A percentile compares a stretch with the other conserved stretches of the same genome.
phyloP scores from a whole-genome alignment of 1,284 basidiomycete genomes.

The Tylopilus sp. region DNA sequence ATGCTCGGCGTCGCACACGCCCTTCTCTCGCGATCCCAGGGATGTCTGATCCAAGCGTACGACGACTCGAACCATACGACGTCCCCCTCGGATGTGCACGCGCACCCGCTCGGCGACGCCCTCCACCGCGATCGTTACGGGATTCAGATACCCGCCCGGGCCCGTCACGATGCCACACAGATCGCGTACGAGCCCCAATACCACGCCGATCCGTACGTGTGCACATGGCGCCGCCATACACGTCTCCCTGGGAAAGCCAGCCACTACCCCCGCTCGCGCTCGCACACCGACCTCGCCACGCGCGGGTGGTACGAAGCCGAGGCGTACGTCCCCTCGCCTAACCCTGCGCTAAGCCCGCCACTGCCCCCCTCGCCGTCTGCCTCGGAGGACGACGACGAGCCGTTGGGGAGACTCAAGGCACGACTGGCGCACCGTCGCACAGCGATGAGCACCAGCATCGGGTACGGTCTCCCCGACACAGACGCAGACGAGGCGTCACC shows the following conservation, averaged over 20 bases:
- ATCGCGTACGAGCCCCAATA: constrained; percentile 16
- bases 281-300: constrained; percentile 12
- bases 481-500: constrained; percentile 5
- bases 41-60: constrained; percentile 27
- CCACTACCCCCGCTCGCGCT: constrained; percentile 12
- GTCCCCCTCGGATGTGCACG: not conserved
- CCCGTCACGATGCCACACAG: too few relatives aligned
- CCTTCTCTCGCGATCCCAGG: constrained; percentile 31
- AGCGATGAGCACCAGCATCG: not conserved
- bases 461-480: not conserved
- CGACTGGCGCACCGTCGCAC: constrained; percentile 16
- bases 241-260: constrained; percentile 30
- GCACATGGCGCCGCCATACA: constrained; percentile 29
- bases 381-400: constrained; percentile 29
- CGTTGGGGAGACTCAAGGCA: constrained; percentile 21
- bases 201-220: constrained; percentile 28
- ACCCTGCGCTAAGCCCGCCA: constrained; percentile 31
- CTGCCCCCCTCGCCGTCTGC: not conserved
- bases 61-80: constrained; percentile 13
- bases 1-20: constrained; percentile 30
- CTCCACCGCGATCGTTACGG: not conserved
- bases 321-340: constrained; percentile 31
- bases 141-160: not conserved
- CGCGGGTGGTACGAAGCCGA: constrained; percentile 27
- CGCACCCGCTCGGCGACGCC: constrained; percentile 6